These are phyloP conservation scores for Allium fistulosum DNA, from an alignment of 106 monocot species.

Conservation along the genomic window DNA sequence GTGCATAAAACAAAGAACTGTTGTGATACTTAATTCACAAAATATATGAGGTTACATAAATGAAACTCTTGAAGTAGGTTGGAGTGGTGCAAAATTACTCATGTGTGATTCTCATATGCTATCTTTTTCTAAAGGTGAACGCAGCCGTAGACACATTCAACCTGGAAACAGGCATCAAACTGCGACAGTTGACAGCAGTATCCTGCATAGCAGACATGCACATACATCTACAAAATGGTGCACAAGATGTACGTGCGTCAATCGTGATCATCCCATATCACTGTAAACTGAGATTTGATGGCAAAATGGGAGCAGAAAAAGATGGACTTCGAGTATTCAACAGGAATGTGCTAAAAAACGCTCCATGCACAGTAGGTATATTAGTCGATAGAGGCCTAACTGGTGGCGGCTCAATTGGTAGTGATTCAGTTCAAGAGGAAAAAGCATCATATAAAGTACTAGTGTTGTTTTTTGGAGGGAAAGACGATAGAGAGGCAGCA, in stretches of 20 bases:
- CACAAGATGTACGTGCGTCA: not conserved
- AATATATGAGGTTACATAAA: no score
- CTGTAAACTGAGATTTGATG: conserved; percentile 7
- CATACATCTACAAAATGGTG: not conserved
- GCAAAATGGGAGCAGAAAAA: conserved; percentile 2
- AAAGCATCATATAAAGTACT: not conserved
- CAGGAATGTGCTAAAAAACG: not conserved
- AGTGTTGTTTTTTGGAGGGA: conserved; percentile 8
- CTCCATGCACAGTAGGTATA: conserved; percentile 8
- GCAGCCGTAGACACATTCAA: conserved; percentile 17
- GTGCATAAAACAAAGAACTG: no score
- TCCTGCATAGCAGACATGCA: conserved; percentile 12
- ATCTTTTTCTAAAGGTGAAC: conserved; percentile 14
- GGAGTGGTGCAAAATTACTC: no score
- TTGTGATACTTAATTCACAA: no score
- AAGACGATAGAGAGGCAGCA: conserved; percentile 16
- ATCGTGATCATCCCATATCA: conserved; percentile 7
- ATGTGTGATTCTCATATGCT: no score
- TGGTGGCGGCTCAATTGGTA: not conserved
- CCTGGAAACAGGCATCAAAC: conserved; percentile 13
- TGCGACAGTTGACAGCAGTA: conserved; percentile 16
- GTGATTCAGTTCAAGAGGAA: not conserved
- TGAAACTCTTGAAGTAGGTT: no score
- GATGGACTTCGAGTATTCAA: not conserved
- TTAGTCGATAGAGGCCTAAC: conserved; percentile 2